Evolutionary conservation across 345 rosid species (phyloP), one percentile per base, ranked within the genome.

Genomic region (Salix purpurea): DNA sequence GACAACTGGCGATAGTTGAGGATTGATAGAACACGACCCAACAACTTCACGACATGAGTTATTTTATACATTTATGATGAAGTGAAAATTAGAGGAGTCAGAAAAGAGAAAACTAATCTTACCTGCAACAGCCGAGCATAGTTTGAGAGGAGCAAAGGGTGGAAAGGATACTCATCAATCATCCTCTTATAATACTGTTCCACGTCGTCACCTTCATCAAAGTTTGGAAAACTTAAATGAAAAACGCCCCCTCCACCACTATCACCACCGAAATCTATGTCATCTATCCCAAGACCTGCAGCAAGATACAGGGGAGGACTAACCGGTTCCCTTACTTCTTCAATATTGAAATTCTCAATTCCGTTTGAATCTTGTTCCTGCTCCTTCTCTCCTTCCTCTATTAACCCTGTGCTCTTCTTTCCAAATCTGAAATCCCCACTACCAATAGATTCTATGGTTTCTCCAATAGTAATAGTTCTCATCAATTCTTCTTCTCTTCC

Each of bases 101-200:
- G 24, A 77, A 42, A 71, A 23, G 62, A 62, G 37, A 4, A n/a
- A 28, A 39, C 26, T 14, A 28, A 68, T 71, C 74, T 40, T 1
- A 88, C 98, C 94, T 90, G 91, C 78, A 94, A 87, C 82, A 91
- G 82, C 76, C 83, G 89, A 36, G 92, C 97, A 84, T 92, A 94
- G 81, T 85, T 87, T 48, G 85, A 82, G 67, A 92, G 91, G 70
- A 91, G 83, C 83, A 90, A 58, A 83, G 97, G 94, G 77, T 94
- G 90, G 66, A 83, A 80, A 19, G 98, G 96, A 77, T 85, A 89
- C 75, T 90, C 90, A 76, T 90, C 87, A 40, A 94, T 78, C 92
- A 87, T 88, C 70, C 62, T 84, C 82, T 84, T 85, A 71, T 84
- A 89, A 64, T 84, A 89, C 30, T 83, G 89, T 74, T 86, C 91